A percentile compares a stretch with the other conserved stretches of the same genome.
Evolutionary conservation across 129 eudicot species (phyloP).

Genomic region (Sambucus nigra): DNA sequence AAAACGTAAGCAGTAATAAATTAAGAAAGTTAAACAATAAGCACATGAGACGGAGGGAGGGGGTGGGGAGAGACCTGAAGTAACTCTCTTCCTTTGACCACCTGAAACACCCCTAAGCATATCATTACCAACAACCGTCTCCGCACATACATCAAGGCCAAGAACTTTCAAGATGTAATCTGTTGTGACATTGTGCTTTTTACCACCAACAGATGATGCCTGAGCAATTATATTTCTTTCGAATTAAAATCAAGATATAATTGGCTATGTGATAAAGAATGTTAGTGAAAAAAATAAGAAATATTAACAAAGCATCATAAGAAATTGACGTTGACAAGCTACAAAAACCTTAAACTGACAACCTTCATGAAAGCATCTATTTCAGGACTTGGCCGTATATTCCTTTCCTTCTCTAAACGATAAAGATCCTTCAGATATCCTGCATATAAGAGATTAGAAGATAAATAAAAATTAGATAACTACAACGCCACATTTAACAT

Average conservation of each 20-base stretch:
- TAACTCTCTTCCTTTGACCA: conserved; percentile 87
- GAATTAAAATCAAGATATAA: too few relatives aligned
- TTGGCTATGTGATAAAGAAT: too few relatives aligned
- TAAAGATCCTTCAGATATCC: conserved; percentile 60
- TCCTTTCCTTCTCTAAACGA: conserved; percentile 57
- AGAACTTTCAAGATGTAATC: conserved; percentile 79
- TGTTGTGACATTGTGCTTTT: conserved; percentile 74
- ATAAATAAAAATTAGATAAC: not conserved
- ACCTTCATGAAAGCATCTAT: conserved; percentile 96
- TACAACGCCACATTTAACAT: not conserved
- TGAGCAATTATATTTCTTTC: conserved; percentile 17
- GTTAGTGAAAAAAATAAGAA: not conserved
- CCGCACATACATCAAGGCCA: conserved; percentile 84
- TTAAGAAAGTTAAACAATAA: too few relatives aligned
- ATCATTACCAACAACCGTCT: conserved; percentile 76
- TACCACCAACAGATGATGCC: conserved; percentile 77
- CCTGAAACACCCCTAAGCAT: conserved; percentile 94
- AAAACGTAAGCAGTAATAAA: too few relatives aligned
- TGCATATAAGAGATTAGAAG: conserved; percentile 18
- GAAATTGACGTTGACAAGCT: conserved; percentile 4
- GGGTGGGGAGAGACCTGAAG: conserved; percentile 60
- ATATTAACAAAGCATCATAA: too few relatives aligned
- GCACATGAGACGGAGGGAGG: not conserved
- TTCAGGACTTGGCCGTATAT: conserved; percentile 68
- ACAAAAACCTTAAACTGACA: conserved; percentile 4